Evolutionary conservation across 1,139 yeast genomes (phyloP), one percentile per base, ranked within the genome.

Genomic region (Spathaspora sp.): DNA sequence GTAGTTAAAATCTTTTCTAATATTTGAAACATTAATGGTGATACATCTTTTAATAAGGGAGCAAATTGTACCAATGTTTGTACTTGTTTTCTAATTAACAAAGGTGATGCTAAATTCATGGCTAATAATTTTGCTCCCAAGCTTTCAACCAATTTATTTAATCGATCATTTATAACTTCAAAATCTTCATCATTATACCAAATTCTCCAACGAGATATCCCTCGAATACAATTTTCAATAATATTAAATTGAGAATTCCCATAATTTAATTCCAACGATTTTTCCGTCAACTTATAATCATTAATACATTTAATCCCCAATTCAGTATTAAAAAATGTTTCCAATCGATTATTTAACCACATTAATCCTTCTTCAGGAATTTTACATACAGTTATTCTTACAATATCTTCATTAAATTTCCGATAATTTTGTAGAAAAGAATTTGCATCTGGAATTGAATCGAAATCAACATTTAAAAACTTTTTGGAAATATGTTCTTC

Each of bases 21-120:
- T 10, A 95, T 88, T 52, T 82, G 80, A 64, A 93, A 89, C 81
- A 93, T 82, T 42, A 88, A 66, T 1, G 78, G 76, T 39, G 83
- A 81, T 13, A 81, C 83, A 54, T 89, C 93, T 57, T 89, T 88
- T 50, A 93, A 71, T 51, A 90, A 72, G 1, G 98, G 97, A n/a
- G 97, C 89, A 64, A 93, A 93, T 62, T 93, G 96, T n/a, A 95
- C 98, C 55, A 91, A 76, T 2, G 96, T 88, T 65, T 93, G 98
- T 15, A 90, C 87, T 59, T 89, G 89, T 56, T 89, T 90, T 54
- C 96, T 80, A 51, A 89, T 76, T 42, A 95, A 68, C 51, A 87
- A 75, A 1, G 98, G 97, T 52, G 90, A 91, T 26, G 85, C 79
- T 38, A 89, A 75, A 50, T 83, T 81, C 78, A 93, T 79, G 20